Percentiles rank a stretch among this genome's conserved stretches.
Conservation (phyloP, 345 rosid species). For the Gynandropsis gynandra region DNA sequence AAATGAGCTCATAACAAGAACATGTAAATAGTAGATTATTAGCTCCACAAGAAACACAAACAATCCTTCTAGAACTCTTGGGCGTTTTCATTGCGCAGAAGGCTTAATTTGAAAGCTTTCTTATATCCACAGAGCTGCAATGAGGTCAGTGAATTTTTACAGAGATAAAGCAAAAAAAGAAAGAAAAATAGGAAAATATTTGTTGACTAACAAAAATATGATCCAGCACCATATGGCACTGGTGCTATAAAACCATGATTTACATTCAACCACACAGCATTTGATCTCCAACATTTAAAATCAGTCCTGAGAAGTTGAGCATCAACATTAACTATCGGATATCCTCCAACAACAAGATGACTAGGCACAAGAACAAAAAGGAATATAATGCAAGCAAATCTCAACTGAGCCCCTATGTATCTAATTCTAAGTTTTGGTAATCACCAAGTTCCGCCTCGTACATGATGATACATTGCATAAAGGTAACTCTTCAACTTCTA, state of each 20-base stretch:
- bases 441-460: background rate
- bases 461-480: background rate
- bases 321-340: background rate
- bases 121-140: too few relatives aligned
- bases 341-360: slow-evolving; percentile 2
- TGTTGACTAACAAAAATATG: too few relatives aligned
- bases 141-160: too few relatives aligned
- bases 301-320: too few relatives aligned
- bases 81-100: too few relatives aligned
- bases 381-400: background rate
- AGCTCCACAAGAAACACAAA: background rate
- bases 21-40: slow-evolving; percentile 1
- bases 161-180: too few relatives aligned
- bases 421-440: background rate
- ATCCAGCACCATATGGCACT: too few relatives aligned
- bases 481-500: slow-evolving; percentile 1
- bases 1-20: slow-evolving; percentile 10
- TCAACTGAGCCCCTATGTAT: background rate
- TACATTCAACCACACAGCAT: background rate
- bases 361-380: background rate
- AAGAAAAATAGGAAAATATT: too few relatives aligned
- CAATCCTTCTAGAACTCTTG: too few relatives aligned
- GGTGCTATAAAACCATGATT: too few relatives aligned
- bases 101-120: too few relatives aligned
- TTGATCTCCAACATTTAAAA: too few relatives aligned